These are phyloP conservation scores for Bipolaris gigantea DNA, from an alignment of 2,329 filamentous ascomycete genomes.

Conservation along the genomic window DNA sequence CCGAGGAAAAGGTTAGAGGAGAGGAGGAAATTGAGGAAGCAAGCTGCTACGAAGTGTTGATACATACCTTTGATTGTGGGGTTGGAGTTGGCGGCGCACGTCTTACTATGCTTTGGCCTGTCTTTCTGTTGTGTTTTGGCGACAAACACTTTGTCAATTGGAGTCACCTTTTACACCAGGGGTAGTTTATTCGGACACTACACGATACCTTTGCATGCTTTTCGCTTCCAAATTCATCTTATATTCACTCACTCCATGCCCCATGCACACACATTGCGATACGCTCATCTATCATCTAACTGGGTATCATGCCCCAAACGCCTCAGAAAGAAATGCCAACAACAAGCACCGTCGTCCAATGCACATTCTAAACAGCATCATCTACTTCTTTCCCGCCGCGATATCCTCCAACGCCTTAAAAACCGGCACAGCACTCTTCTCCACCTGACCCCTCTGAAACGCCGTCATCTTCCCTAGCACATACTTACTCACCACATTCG, in stretches of 20 bases:
- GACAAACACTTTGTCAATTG: neutral
- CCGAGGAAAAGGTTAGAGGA: constrained; percentile 32
- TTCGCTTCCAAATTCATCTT: constrained; percentile 4
- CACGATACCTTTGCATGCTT: constrained; percentile 27
- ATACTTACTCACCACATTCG: constrained; percentile 70
- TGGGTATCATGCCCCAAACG: constrained; percentile 19
- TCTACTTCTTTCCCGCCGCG: constrained; percentile 44
- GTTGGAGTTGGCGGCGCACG: neutral
- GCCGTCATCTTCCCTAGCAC: constrained; percentile 70
- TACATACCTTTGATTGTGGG: neutral
- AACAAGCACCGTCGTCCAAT: constrained; percentile 4
- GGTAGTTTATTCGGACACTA: constrained; percentile 14
- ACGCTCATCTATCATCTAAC: neutral
- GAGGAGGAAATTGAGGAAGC: constrained; percentile 33
- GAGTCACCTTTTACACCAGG: neutral
- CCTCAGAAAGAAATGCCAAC: constrained; percentile 5
- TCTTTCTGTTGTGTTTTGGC: neutral
- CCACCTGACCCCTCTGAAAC: constrained; percentile 48
- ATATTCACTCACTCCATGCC: constrained; percentile 11
- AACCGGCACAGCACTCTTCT: constrained; percentile 52
- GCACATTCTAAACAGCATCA: neutral
- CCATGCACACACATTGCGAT: constrained; percentile 3
- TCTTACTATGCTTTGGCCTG: neutral
- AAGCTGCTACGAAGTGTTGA: constrained; percentile 7
- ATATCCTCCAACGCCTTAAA: constrained; percentile 56